phyloP scores from a whole-genome alignment of 176 grass and related monocot genomes.

The sorghum (Sorghum bicolor) region Sorghum_bicolor_NCBIv3 NC_012873.2:64950001-64950500 shows the following conservation, averaged over 20 bases:
- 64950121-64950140: too few relatives aligned
- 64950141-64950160: too few relatives aligned
- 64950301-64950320: neutral
- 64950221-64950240: neutral
- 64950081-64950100: too few relatives aligned
- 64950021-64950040: too few relatives aligned
- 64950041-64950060: too few relatives aligned
- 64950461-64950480: conserved; percentile 26
- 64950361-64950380: neutral
- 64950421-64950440: neutral
- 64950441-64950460: conserved; percentile 2
- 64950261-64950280: neutral
- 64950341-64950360: neutral
- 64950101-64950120: too few relatives aligned
- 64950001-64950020: too few relatives aligned
- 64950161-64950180: too few relatives aligned
- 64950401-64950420: neutral
- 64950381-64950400: neutral
- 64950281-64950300: neutral
- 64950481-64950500: conserved; percentile 33
- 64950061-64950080: too few relatives aligned
- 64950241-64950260: neutral
- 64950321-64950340: neutral
- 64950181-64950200: neutral
- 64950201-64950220: too few relatives aligned